Percentiles rank a stretch among this genome's conserved stretches.
phyloP scores from a whole-genome alignment of 805 yeast species.

The Starmerella kuoi region DNA sequence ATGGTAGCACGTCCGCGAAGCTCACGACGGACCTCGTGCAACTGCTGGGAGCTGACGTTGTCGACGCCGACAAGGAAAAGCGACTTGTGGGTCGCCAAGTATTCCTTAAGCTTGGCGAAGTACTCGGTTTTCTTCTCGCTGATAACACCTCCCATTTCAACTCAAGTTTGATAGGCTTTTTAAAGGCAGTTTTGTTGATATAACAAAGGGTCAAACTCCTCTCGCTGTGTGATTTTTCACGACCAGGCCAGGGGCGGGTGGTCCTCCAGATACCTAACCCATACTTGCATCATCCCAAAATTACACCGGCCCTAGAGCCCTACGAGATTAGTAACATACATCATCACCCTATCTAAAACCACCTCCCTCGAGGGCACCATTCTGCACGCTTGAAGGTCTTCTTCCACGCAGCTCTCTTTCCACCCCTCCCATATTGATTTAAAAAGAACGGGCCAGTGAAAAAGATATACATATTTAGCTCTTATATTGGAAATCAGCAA shows the following conservation, averaged over 20 bases:
- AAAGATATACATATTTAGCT: too few species aligned
- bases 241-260: background rate
- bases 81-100: constrained; percentile 93
- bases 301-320: too few species aligned
- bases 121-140: constrained; percentile 95
- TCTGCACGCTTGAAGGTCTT: too few species aligned
- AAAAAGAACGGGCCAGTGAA: too few species aligned
- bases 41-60: constrained; percentile 99
- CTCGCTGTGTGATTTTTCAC: constrained; percentile 2
- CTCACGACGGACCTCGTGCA: constrained; percentile 98
- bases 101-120: constrained; percentile 88
- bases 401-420: too few species aligned
- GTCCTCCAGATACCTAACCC: background rate
- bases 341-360: too few species aligned
- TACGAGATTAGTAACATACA: too few species aligned
- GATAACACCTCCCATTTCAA: constrained; percentile 88
- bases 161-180: constrained; percentile 36
- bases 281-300: too few species aligned
- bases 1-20: constrained; percentile 92
- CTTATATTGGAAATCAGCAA: too few species aligned
- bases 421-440: too few species aligned
- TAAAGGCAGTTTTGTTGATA: constrained; percentile 25
- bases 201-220: background rate
- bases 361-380: too few species aligned
- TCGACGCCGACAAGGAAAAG: constrained; percentile 98